Evolutionary conservation across 2,329 filamentous ascomycete species (phyloP).

Genomic region (Hymenoscyphus infarciens): DNA sequence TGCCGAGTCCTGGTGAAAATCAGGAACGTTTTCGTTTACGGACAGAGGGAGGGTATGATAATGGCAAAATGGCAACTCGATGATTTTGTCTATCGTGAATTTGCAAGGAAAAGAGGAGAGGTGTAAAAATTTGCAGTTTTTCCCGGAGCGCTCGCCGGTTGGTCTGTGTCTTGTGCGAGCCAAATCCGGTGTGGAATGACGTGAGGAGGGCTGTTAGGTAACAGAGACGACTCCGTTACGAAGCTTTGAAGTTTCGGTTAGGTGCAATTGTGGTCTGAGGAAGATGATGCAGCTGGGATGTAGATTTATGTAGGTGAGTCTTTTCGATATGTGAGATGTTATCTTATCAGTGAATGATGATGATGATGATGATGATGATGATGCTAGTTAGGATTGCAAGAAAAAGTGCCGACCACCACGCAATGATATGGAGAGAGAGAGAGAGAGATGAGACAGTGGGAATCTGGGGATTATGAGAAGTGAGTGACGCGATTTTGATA

Average conservation of each 20-base stretch:
- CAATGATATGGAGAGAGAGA: not conserved
- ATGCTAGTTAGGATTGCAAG: not conserved
- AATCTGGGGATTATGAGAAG: not conserved
- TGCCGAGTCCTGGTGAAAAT: conserved; percentile 2
- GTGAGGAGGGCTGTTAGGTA: conserved; percentile 22
- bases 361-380: no score
- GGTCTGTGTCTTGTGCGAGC: conserved; percentile 11
- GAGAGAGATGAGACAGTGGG: not conserved
- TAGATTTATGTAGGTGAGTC: not conserved
- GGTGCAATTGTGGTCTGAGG: conserved; percentile 10
- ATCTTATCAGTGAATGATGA: not conserved
- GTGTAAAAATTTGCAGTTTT: conserved; percentile 8
- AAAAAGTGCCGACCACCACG: not conserved
- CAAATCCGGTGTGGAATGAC: conserved; percentile 15
- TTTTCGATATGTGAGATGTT: not conserved
- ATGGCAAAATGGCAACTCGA: not conserved
- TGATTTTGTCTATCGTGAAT: not conserved
- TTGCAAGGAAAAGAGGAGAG: not conserved
- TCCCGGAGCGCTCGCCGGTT: conserved; percentile 8
- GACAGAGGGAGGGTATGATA: not conserved
- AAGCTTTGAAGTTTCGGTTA: conserved; percentile 11
- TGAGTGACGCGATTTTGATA: conserved; percentile 14
- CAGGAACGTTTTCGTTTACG: conserved; percentile 6
- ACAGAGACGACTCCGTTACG: conserved; percentile 15
- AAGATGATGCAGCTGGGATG: not conserved